A percentile compares a stretch with the other conserved stretches of the same genome.
Conservation (phyloP, 73 alveolate species). For the Tetrahymena thermophila region DNA sequence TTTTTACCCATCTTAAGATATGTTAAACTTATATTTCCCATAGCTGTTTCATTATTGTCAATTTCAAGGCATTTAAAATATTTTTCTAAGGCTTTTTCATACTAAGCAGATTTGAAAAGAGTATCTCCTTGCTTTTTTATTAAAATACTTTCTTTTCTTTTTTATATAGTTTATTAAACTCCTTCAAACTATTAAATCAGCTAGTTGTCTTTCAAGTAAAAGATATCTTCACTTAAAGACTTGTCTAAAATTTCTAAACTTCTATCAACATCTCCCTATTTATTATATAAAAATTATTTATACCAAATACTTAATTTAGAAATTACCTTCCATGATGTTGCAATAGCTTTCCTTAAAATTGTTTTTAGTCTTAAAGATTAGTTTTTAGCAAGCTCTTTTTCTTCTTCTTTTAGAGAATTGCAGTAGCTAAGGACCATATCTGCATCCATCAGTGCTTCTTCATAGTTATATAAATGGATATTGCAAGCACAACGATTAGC, state of each 20-base stretch:
- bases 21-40: conserved; percentile 17
- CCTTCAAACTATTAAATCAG: neutral
- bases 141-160: conserved; percentile 3
- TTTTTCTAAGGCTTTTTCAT: conserved; percentile 4
- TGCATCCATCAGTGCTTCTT: conserved; percentile 31
- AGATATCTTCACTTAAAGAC: neutral
- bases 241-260: neutral
- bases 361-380: neutral
- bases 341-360: neutral
- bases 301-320: neutral
- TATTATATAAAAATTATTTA: neutral
- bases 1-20: neutral
- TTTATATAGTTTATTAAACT: neutral
- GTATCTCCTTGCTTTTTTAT: conserved; percentile 20
- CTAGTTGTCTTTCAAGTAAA: neutral
- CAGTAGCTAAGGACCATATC: neutral
- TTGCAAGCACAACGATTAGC: conserved; percentile 36
- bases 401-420: neutral
- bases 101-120: neutral
- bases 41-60: conserved; percentile 16
- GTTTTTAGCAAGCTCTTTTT: conserved; percentile 8
- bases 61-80: neutral
- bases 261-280: conserved; percentile 25
- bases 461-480: conserved; percentile 13
- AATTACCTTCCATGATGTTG: neutral